Percentiles rank a stretch among this genome's conserved stretches.
phyloP scores from a whole-genome alignment of 441 rosid genomes.

The Bruguiera hainesii region DNA sequence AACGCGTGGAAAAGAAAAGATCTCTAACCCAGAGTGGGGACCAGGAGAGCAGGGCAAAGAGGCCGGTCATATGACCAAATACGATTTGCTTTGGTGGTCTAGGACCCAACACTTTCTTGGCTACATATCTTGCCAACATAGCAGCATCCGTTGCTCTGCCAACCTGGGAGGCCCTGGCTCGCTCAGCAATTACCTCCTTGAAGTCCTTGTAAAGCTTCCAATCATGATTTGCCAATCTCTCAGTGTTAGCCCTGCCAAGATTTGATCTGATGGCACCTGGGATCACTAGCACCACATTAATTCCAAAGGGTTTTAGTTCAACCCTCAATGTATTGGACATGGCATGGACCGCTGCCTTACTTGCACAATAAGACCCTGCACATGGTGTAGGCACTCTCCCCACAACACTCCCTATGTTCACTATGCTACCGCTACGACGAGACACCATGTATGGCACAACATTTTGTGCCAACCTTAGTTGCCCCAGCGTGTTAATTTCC shows the following conservation, averaged over 20 bases:
- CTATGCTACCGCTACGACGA: slow-evolving; percentile 40
- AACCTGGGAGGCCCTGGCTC: slow-evolving; percentile 52
- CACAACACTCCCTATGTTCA: slow-evolving; percentile 53
- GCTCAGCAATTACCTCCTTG: slow-evolving; percentile 45
- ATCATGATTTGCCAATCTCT: slow-evolving; percentile 28
- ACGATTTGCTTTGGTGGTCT: slow-evolving; percentile 51
- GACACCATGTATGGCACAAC: slow-evolving; percentile 61
- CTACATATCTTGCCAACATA: slow-evolving; percentile 53
- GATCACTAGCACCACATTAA: slow-evolving; percentile 42
- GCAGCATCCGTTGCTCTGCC: slow-evolving; percentile 37
- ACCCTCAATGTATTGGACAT: slow-evolving; percentile 43
- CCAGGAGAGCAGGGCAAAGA: slow-evolving; percentile 49
- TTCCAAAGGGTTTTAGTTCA: slow-evolving; percentile 54
- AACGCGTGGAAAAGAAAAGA: slow-evolving; percentile 40
- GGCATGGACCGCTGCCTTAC: slow-evolving; percentile 61
- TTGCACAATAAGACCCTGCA: slow-evolving; percentile 61
- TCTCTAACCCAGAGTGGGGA: slow-evolving; percentile 61
- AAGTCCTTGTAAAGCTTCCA: slow-evolving; percentile 55
- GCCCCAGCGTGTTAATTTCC: slow-evolving; percentile 61
- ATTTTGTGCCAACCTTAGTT: slow-evolving; percentile 54
- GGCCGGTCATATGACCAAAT: slow-evolving; percentile 52
- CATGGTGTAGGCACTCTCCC: slow-evolving; percentile 56
- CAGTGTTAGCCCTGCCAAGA: slow-evolving; percentile 37
- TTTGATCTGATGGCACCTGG: slow-evolving; percentile 56
- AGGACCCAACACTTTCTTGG: slow-evolving; percentile 41